phyloP scores from a whole-genome alignment of 2,329 filamentous ascomycete species.

The Ophiostoma novo-ulmi region DNA sequence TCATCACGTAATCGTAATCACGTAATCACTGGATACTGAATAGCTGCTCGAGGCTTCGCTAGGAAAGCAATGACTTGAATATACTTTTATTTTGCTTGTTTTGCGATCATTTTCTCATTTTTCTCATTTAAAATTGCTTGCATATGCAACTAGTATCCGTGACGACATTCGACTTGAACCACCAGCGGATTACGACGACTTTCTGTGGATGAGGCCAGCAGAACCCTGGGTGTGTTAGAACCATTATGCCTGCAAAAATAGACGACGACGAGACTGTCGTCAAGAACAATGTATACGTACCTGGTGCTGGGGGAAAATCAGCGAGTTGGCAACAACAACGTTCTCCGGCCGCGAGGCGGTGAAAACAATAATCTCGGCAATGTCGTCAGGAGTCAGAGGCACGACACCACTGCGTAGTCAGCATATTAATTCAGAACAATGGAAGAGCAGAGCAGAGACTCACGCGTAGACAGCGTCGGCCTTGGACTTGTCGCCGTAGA shows the following conservation, averaged over 20 bases:
- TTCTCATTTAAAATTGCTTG: background rate
- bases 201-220: slow-evolving; percentile 23
- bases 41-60: background rate
- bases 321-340: slow-evolving; percentile 80
- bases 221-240: slow-evolving; percentile 22
- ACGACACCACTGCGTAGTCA: slow-evolving; percentile 57
- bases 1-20: background rate
- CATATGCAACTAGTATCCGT: background rate
- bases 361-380: slow-evolving; percentile 87
- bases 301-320: slow-evolving; percentile 87
- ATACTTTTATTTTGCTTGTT: slow-evolving; percentile 8
- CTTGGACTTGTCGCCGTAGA: slow-evolving; percentile 82
- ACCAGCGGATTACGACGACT: slow-evolving; percentile 17
- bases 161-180: background rate
- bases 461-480: slow-evolving; percentile 85
- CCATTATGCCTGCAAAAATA: background rate
- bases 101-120: background rate
- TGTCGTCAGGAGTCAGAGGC: slow-evolving; percentile 81
- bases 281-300: slow-evolving; percentile 33
- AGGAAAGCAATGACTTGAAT: background rate
- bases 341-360: slow-evolving; percentile 79
- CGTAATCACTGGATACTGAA: background rate
- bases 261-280: background rate
- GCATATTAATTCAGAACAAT: background rate
- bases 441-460: slow-evolving; percentile 33